Evolutionary conservation across 768 basidiomycete genomes (phyloP).

Genomic region (Hygrocybe coccinea): DNA sequence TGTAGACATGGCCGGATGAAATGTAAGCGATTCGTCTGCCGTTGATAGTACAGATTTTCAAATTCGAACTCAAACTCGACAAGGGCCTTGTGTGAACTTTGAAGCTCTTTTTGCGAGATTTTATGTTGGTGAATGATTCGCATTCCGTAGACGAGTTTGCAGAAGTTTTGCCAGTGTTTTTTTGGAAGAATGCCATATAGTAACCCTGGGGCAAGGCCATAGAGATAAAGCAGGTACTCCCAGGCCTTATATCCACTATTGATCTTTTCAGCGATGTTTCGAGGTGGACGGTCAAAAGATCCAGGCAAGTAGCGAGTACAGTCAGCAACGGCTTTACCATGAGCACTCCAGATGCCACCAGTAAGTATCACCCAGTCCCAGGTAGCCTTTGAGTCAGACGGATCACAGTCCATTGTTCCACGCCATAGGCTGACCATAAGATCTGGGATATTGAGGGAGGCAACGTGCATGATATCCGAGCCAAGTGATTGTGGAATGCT

Average conservation of each 20-base stretch:
- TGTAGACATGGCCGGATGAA: constrained; percentile 19
- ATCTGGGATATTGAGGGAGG: constrained; percentile 33
- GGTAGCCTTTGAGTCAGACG: constrained; percentile 1
- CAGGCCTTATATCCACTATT: constrained; percentile 18
- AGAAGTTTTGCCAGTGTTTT: constrained; percentile 11
- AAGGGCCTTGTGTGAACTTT: constrained; percentile 3
- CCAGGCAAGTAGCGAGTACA: constrained; percentile 27
- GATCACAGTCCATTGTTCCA: constrained; percentile 25
- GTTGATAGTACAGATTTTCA: constrained; percentile 18
- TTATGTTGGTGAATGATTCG: constrained; percentile 7
- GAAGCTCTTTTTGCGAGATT: constrained; percentile 1
- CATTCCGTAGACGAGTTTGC: constrained; percentile 13
- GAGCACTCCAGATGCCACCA: constrained; percentile 20
- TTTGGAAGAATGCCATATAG: constrained; percentile 9
- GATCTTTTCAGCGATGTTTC: constrained; percentile 32
- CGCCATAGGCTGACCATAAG: constrained; percentile 18
- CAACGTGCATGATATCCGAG: constrained; percentile 41
- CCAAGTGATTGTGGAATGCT: constrained; percentile 16
- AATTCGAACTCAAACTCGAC: constrained; percentile 14
- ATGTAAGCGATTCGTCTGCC: constrained; percentile 14
- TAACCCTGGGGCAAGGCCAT: constrained; percentile 10
- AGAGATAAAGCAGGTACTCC: constrained; percentile 12
- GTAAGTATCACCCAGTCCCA: constrained; percentile 23
- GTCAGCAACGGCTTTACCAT: constrained; percentile 26
- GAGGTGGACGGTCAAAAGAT: constrained; percentile 33